Conservation (phyloP, 2,329 filamentous ascomycete species). For the Stemphylium beticola region DNA sequence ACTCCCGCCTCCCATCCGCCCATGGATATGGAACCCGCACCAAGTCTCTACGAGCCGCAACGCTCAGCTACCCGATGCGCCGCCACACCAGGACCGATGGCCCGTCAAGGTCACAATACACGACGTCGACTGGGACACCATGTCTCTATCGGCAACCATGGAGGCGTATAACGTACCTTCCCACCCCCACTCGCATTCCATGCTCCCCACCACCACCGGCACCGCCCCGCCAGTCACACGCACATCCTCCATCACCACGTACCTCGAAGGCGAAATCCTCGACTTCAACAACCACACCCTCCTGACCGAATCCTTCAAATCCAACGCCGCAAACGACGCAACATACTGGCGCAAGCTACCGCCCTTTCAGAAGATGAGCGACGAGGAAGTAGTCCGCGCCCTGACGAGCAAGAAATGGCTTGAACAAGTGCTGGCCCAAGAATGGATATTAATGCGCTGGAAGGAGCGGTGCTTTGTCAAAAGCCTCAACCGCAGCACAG, state of each 20-base stretch:
- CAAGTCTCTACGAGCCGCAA: conserved; percentile 34
- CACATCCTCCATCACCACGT: conserved; percentile 64
- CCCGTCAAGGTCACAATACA: conserved; percentile 72
- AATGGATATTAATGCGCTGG: conserved; percentile 65
- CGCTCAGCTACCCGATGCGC: conserved; percentile 24
- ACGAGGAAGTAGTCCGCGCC: conserved; percentile 52
- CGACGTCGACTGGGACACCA: conserved; percentile 63
- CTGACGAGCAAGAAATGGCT: conserved; percentile 51
- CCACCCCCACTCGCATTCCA: conserved; percentile 43
- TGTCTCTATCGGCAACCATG: conserved; percentile 72
- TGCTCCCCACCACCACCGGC: conserved; percentile 23
- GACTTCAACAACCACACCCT: conserved; percentile 62
- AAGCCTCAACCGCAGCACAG: conserved; percentile 29
- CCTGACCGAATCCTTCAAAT: conserved; percentile 57
- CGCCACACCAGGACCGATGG: conserved; percentile 64
- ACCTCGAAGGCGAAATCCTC: conserved; percentile 72
- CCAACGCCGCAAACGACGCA: conserved; percentile 53
- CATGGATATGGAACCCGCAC: conserved; percentile 48
- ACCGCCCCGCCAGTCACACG: conserved; percentile 29
- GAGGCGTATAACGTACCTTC: conserved; percentile 71
- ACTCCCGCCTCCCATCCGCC: conserved; percentile 41
- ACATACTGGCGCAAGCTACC: conserved; percentile 58
- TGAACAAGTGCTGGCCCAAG: conserved; percentile 45
- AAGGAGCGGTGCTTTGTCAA: conserved; percentile 60
- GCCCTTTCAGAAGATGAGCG: conserved; percentile 49